Base-by-base conservation (phyloP, 2,329 filamentous ascomycete species). In the Calonectria montana region DNA sequence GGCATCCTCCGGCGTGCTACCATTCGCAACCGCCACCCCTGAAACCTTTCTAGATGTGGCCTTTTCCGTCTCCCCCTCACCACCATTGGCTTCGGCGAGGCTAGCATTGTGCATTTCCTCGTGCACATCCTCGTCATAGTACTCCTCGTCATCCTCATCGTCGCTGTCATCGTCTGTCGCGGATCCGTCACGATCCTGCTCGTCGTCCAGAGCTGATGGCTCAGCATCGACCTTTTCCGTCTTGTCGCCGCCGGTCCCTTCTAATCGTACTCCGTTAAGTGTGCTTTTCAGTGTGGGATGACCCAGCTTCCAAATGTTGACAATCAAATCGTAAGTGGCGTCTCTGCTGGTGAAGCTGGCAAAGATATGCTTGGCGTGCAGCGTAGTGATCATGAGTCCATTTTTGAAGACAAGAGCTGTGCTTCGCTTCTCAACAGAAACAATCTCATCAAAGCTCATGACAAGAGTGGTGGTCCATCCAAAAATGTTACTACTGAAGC, bases 401-500 rank as follows among this genome's bases (percentile, higher is more conserved):
- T 99, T 99, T 71, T 97, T 97, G 84, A 99, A 98, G 2, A 99
- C 88, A 72, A 99, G 89, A 0, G 97, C 97, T 0, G 97, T 99
- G 81, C 92, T 98, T 82, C 97, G 94, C 86, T 98, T 98, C 84
- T 99, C 97, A 9, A 99, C 94, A 1, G 96, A 95, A 23, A 98
- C 94, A 70, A 99, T 94, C 83, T 99, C 97, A 80, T 99, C 97
- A 81, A 99, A 99, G 82, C 95, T 97, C 86, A 99, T 98, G 65
- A 99, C 96, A 48, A 99, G 87, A 1, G 97, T 99, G 0, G 97
- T 99, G 25, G 97, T 94, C 97, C 97, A 99, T 66, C 97, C 97
- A 57, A 99, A 90, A 76, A 99, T 99, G 81, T 99, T 99, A 87
- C 97, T 98, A 80, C 96, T 98, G 84, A 99, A 99, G 86, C 97